These are phyloP conservation scores for Cryphonectria japonica DNA, from an alignment of 2,329 filamentous ascomycete species.

Conservation along the genomic window DNA sequence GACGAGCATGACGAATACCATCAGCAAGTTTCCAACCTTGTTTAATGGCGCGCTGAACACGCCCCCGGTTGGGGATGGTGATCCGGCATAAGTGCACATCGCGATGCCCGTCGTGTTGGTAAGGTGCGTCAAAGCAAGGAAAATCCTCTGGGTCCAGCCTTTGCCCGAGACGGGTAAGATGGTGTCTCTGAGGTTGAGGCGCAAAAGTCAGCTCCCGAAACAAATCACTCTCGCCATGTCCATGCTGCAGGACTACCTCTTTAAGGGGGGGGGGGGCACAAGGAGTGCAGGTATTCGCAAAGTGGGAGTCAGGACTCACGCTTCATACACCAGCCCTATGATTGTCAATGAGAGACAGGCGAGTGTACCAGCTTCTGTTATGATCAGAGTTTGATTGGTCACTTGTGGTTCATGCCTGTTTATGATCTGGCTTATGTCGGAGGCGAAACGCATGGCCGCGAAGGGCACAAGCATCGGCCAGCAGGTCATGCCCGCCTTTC, in stretches of 20 bases:
- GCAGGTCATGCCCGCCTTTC: constrained; percentile 37
- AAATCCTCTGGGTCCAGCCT: constrained; percentile 30
- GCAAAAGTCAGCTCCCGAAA: neutral
- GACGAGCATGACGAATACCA: constrained; percentile 32
- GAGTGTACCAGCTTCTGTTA: constrained; percentile 37
- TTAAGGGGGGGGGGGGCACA: neutral
- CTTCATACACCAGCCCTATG: constrained; percentile 37
- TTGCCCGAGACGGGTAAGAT: constrained; percentile 18
- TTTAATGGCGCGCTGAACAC: constrained; percentile 29
- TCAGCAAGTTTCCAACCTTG: constrained; percentile 32
- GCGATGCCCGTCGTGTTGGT: constrained; percentile 32
- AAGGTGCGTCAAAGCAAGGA: constrained; percentile 33
- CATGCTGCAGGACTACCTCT: neutral
- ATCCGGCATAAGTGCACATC: constrained; percentile 31
- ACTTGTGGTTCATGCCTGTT: constrained; percentile 31
- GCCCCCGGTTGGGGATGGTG: constrained; percentile 28
- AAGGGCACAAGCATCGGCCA: constrained; percentile 38
- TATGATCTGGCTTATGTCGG: constrained; percentile 35
- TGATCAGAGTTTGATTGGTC: constrained; percentile 33
- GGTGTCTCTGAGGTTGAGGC: constrained; percentile 1
- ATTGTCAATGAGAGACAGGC: constrained; percentile 24
- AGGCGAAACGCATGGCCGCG: constrained; percentile 33
- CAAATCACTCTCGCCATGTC: neutral
- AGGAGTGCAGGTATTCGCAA: too few relatives aligned
- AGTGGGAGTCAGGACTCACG: constrained; percentile 27